Conservation (phyloP, 208 protist genomes). For the Lotmaria passim region DNA sequence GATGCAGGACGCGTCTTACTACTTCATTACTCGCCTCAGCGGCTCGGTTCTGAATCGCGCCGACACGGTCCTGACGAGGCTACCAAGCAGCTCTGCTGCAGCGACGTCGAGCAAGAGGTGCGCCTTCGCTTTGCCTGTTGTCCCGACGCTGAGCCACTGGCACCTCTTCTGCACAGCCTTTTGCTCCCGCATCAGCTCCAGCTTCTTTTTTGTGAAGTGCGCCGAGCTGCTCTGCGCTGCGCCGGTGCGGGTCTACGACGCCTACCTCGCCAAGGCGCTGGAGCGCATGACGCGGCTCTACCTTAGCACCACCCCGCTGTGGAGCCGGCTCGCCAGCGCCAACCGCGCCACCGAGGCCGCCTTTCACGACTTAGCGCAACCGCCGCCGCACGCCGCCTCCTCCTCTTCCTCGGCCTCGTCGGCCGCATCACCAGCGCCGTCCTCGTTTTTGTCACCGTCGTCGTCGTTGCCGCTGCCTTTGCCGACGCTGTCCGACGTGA, state of each 20-base stretch:
- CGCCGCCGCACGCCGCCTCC: not conserved
- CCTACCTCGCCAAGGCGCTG: slow-evolving; percentile 33
- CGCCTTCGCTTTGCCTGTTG: slow-evolving; percentile 26
- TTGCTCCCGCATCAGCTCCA: slow-evolving; percentile 57
- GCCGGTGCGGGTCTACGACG: slow-evolving; percentile 38
- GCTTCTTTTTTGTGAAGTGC: slow-evolving; percentile 71
- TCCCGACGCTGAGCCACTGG: slow-evolving; percentile 62
- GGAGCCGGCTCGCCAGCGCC: slow-evolving; percentile 24
- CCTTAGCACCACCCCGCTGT: slow-evolving; percentile 31
- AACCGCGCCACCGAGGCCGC: slow-evolving; percentile 22
- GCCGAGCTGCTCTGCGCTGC: slow-evolving; percentile 56
- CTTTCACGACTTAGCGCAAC: slow-evolving; percentile 4
- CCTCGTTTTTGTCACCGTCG: not conserved
- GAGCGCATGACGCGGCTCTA: slow-evolving; percentile 41
- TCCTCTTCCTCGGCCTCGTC: not conserved
- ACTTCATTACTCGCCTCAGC: slow-evolving; percentile 39
- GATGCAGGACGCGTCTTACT: slow-evolving; percentile 35
- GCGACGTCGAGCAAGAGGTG: slow-evolving; percentile 12
- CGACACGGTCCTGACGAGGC: slow-evolving; percentile 20
- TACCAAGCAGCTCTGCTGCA: slow-evolving; percentile 7
- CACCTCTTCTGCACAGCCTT: slow-evolving; percentile 74
- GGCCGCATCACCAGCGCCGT: not conserved
- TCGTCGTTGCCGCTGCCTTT: not conserved
- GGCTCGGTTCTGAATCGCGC: slow-evolving; percentile 32
- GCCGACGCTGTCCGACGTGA: slow-evolving; percentile 27